phyloP scores from a whole-genome alignment of 441 rosid genomes.

The Brassica hybrid region DNA sequence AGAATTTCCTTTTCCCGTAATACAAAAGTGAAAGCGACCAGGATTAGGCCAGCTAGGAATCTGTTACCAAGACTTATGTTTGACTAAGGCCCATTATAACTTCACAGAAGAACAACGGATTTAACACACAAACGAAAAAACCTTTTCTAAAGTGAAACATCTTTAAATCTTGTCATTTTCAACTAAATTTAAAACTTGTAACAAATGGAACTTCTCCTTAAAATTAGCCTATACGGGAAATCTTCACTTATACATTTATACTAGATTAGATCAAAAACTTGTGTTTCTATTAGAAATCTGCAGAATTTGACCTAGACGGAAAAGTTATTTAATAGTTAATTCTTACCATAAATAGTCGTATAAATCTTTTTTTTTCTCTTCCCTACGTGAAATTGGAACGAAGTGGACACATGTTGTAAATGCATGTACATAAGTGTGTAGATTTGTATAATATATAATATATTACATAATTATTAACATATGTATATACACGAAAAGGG shows the following conservation, averaged over 20 bases:
- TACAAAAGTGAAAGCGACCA: no score
- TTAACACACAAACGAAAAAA: neutral
- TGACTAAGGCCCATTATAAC: no score
- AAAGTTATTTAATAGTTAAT: no score
- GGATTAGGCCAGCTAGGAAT: no score
- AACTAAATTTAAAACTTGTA: neutral
- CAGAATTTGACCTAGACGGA: neutral
- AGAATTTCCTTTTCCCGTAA: no score
- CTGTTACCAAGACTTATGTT: no score
- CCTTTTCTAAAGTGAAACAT: neutral
- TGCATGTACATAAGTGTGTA: slow-evolving; percentile 34
- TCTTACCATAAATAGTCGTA: neutral
- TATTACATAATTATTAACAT: slow-evolving; percentile 13
- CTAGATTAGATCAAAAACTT: neutral
- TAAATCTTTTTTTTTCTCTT: neutral
- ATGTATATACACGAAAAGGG: slow-evolving; percentile 22
- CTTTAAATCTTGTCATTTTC: neutral
- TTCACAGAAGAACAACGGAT: neutral
- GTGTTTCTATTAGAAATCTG: neutral
- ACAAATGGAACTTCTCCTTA: neutral
- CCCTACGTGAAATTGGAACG: slow-evolving; percentile 4
- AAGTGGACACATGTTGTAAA: slow-evolving; percentile 36
- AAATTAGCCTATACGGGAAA: neutral
- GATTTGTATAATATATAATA: slow-evolving; percentile 24
- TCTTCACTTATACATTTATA: neutral